Base-by-base conservation (phyloP, 805 yeast genomes). In the Ogataea saltuana region DNA sequence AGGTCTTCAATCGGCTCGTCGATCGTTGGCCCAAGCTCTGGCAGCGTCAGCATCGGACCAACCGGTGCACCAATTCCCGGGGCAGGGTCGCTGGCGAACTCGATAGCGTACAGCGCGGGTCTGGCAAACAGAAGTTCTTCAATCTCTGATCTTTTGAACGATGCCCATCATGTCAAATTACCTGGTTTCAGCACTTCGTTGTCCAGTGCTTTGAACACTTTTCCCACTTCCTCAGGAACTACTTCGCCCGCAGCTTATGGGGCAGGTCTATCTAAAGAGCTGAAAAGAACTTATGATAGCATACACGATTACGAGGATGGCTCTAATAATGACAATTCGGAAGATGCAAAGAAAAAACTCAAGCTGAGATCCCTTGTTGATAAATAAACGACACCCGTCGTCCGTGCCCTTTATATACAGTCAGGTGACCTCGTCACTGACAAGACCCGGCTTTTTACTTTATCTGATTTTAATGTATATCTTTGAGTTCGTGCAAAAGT, bases 111-210 rank as follows among this genome's bases (percentile, higher is more conserved):
- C 23, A 23, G 31, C 30, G 28, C 40, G 6, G 20, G 33, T 30
- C 15, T 22, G 11, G 28, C 6, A 11, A 36, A 39, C 44, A 60
- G 67, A 37, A 67, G 47, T 15, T 54, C 61, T 2, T 57, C 61
- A 13, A 54, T 59, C 16, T 55, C 61, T 1, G 59, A 49, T 39
- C 44, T 56, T 4, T 39, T 59, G 15, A 59, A 58, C 36, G 50
- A 54, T 21, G 56, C 58, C 22, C 45, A 36, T 16, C 51, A 48
- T 9, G 17, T 46, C n/a, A 44, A 46, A 26, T 20, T 48, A 15
- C 33, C 43, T 12, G 22, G 22, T 12, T 18, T 41, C 16, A 15
- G 16, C 29, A n/a, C 39, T 18, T 7, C 33, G 23, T 18, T 12
- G n/a, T n/a, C n/a, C n/a, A n/a, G n/a, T n/a, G n/a, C n/a, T n/a